Conservation (phyloP, 164 flowering plant species). For the Liquidambar formosana region DNA sequence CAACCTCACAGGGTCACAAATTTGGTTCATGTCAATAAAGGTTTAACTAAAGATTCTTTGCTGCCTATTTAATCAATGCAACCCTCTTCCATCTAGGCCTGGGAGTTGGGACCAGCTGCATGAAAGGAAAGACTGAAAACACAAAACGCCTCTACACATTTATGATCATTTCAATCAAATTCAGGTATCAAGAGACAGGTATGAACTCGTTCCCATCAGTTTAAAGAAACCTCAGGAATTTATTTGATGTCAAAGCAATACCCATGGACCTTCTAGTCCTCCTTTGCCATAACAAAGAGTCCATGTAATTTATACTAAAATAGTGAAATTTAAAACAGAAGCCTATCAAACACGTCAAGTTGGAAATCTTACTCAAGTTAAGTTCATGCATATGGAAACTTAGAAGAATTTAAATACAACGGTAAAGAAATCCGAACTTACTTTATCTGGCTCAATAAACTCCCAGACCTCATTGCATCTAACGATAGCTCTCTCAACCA, state of each 20-base stretch:
- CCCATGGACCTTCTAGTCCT: neutral
- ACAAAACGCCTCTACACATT: neutral
- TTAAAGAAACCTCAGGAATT: neutral
- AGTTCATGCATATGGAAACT: neutral
- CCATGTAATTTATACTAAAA: neutral
- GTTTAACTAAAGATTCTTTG: neutral
- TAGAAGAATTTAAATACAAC: neutral
- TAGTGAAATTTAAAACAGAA: too few relatives aligned
- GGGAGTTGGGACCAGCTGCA: too few relatives aligned
- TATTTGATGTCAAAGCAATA: neutral
- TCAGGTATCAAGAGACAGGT: neutral
- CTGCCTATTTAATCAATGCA: neutral
- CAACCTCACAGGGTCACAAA: too few relatives aligned
- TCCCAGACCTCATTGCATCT: slow-evolving; percentile 73
- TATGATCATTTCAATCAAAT: neutral
- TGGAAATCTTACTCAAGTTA: too few relatives aligned
- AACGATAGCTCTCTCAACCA: slow-evolving; percentile 57
- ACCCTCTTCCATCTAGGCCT: too few relatives aligned
- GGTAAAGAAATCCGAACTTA: slow-evolving; percentile 28
- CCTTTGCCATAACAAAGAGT: neutral
- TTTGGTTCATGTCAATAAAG: neutral
- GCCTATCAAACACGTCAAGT: too few relatives aligned
- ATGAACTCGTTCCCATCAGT: neutral
- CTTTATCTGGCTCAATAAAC: slow-evolving; percentile 57
- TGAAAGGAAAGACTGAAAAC: neutral